Conservation (phyloP, 1,284 basidiomycete species). For the Farysia itapuensis region DNA sequence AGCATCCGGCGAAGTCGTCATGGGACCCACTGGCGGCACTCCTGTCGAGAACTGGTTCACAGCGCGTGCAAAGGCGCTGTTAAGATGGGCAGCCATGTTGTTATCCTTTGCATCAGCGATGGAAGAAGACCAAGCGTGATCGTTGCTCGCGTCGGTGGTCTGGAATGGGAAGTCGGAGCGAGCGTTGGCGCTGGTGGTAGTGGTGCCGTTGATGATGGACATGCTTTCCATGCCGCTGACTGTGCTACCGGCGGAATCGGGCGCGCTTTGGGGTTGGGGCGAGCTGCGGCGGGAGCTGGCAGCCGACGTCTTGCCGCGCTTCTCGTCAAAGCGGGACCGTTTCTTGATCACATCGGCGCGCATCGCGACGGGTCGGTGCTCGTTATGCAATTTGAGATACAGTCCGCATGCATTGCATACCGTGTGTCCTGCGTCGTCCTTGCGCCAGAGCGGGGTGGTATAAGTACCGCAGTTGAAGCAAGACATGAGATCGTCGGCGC, state of each 20-base stretch:
- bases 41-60: slow-evolving; percentile 15
- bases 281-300: slow-evolving; percentile 18
- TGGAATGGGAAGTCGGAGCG: background rate
- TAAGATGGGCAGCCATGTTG: slow-evolving; percentile 13
- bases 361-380: slow-evolving; percentile 50
- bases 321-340: slow-evolving; percentile 50
- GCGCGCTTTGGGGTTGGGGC: slow-evolving; percentile 24
- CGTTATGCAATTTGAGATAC: slow-evolving; percentile 52
- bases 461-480: slow-evolving; percentile 58
- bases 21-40: slow-evolving; percentile 2
- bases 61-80: slow-evolving; percentile 15
- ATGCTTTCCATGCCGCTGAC: background rate
- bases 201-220: background rate
- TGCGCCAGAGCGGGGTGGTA: slow-evolving; percentile 56
- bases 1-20: background rate
- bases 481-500: slow-evolving; percentile 30
- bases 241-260: background rate
- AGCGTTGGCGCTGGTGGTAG: background rate
- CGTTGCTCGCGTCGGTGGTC: background rate
- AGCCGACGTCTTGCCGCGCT: slow-evolving; percentile 15
- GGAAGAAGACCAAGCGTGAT: background rate
- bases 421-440: slow-evolving; percentile 49
- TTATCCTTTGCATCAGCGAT: background rate
- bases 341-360: slow-evolving; percentile 56
- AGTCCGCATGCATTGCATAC: slow-evolving; percentile 55